Base-by-base conservation (phyloP, 2,329 filamentous ascomycete species). In the Aurifilum marmelostoma region DNA sequence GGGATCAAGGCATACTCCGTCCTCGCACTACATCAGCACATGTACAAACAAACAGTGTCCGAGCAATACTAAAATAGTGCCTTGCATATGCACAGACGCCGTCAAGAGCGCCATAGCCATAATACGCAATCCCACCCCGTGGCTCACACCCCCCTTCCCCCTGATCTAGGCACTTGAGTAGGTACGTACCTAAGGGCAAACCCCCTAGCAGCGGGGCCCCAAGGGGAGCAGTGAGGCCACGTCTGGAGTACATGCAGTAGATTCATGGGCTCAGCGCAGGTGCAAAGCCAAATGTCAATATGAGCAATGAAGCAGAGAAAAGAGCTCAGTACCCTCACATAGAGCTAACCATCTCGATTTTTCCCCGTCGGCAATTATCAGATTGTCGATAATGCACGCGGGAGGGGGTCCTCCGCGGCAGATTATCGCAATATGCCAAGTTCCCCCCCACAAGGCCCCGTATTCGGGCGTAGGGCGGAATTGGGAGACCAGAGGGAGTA, bases 341-440 rank as follows among this genome's bases (percentile, higher is more conserved):
- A 27, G 27, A 27, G 24, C 52, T 56, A 12, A 14, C 27, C 27
- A 27, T 32, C 52, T 29, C 16, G 12, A n/a, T n/a, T n/a, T n/a
- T 34, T 27, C 52, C 52, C 52, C 24, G 2, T 29, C 52, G 27
- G 52, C 43, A 29, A 56, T 56, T 1, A 56, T 56, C 52, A 56
- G 52, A 29, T 56, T 56, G 24, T 27, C 29, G 52, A 56, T 29
- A 32, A 16, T 56, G 24, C 43, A 29, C 27, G 52, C 52, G 27
- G 24, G 24, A 56, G 8, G 52, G n/a, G 52, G 52, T 29, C 24
- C 24, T 56, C 52, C 27, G 52, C 27, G 52, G 52, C 14, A 56
- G 52, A 56, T 56, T 56, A 56, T 56, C 24, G 52, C 52, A 56
- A 56, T 56, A 56, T 56, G 52, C 52, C 52, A 56, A 18, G 43